Percentiles rank a stretch among this genome's conserved stretches.
Conservation (phyloP, 2,329 filamentous ascomycete species). For the Paecilomyces dactylethromorphus region DNA sequence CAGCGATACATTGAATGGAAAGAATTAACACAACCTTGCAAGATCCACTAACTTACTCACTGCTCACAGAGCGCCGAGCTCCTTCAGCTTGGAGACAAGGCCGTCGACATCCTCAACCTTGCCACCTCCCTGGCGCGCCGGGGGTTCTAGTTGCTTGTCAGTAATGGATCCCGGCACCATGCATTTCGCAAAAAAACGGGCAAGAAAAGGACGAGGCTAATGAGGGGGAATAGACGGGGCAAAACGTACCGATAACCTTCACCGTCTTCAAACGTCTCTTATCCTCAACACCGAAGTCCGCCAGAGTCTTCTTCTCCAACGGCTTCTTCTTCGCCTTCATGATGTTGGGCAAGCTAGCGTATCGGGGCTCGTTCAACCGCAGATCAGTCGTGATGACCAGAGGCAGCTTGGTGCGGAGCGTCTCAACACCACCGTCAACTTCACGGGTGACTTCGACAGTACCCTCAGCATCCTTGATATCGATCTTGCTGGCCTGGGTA, state of each 20-base stretch:
- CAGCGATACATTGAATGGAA: background rate
- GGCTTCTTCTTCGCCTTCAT: constrained; percentile 99
- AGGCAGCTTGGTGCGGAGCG: constrained; percentile 74
- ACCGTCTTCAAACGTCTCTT: constrained; percentile 76
- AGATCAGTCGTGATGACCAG: constrained; percentile 94
- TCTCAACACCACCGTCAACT: constrained; percentile 93
- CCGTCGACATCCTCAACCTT: constrained; percentile 98
- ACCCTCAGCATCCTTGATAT: constrained; percentile 62
- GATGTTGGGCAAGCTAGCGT: constrained; percentile 93
- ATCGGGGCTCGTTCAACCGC: constrained; percentile 88
- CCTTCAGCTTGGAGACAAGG: constrained; percentile 89
- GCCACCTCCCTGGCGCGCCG: constrained; percentile 79
- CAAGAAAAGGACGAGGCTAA: constrained; percentile 1
- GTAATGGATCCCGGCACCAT: background rate
- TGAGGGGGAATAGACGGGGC: background rate
- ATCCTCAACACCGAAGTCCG: constrained; percentile 72
- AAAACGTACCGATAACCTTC: constrained; percentile 69
- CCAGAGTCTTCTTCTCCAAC: constrained; percentile 81
- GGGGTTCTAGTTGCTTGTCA: constrained; percentile 58
- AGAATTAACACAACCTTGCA: background rate
- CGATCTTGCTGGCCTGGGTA: constrained; percentile 82
- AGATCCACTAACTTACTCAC: background rate
- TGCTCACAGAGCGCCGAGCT: constrained; percentile 76
- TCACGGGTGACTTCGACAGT: constrained; percentile 74
- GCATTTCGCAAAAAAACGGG: background rate